A percentile compares a stretch with the other conserved stretches of the same genome.
Evolutionary conservation across 129 eudicot genomes (phyloP).

Genomic region (Tagetes patula): DNA sequence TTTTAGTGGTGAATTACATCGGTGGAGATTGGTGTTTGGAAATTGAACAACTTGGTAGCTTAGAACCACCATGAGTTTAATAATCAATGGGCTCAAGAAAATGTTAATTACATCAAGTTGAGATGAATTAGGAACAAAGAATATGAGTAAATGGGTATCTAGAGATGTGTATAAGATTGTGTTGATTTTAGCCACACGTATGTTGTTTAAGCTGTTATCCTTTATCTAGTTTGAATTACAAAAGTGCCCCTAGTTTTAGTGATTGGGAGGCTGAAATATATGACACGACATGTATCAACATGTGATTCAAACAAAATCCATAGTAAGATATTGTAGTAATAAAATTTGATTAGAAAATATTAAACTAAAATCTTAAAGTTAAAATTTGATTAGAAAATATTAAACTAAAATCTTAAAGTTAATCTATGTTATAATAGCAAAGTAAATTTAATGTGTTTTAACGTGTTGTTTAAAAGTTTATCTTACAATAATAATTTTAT

Average conservation of each 20-base stretch:
- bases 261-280: constrained; percentile 30
- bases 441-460: too few relatives aligned
- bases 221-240: constrained; percentile 15
- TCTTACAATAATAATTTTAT: too few relatives aligned
- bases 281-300: constrained; percentile 32
- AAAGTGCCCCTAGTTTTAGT: constrained; percentile 24
- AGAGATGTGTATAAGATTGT: constrained; percentile 11
- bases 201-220: constrained; percentile 21
- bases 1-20: constrained; percentile 4
- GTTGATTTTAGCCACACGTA: constrained; percentile 45
- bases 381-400: too few relatives aligned
- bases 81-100: constrained; percentile 19
- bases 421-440: too few relatives aligned
- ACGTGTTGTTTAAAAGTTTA: too few relatives aligned
- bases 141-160: not conserved
- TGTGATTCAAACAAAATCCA: constrained; percentile 23
- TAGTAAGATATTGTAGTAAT: not conserved
- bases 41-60: constrained; percentile 53
- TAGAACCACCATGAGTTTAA: constrained; percentile 55
- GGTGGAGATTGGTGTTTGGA: constrained; percentile 28
- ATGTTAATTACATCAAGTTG: constrained; percentile 18
- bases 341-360: not conserved
- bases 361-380: too few relatives aligned
- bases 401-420: too few relatives aligned
- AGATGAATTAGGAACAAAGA: constrained; percentile 9